Evolutionary conservation across 2,329 filamentous ascomycete genomes (phyloP).

Genomic region (Pseudohalonectria lignicola): DNA sequence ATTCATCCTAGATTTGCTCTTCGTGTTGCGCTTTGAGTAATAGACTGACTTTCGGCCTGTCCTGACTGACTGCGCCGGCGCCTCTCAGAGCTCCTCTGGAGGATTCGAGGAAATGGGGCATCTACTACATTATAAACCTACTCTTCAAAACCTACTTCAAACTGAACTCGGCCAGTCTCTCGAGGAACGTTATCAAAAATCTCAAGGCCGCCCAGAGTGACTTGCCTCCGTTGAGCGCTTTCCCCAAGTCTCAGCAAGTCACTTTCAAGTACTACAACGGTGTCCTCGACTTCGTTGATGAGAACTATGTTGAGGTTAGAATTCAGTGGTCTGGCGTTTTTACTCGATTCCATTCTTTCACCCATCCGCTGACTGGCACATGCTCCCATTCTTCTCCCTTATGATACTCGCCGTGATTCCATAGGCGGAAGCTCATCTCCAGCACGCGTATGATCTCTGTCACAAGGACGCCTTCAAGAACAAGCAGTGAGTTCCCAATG

Average conservation of each 20-base stretch:
- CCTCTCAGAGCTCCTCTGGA: conserved; percentile 47
- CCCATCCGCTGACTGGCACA: no score
- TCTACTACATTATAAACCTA: conserved; percentile 89
- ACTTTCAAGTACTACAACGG: conserved; percentile 96
- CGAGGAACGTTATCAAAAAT: conserved; percentile 79
- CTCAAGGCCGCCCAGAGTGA: conserved; percentile 68
- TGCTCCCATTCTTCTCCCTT: conserved; percentile 1
- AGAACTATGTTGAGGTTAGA: conserved; percentile 73
- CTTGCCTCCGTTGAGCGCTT: conserved; percentile 67
- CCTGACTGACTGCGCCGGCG: no score
- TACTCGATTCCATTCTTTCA: no score
- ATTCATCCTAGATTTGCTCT: no score
- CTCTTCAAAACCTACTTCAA: conserved; percentile 99
- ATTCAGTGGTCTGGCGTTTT: not conserved
- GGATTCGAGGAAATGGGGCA: conserved; percentile 94
- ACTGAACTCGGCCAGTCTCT: conserved; percentile 80
- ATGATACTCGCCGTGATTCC: no score
- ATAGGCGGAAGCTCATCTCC: conserved; percentile 72
- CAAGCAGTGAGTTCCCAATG: conserved; percentile 53
- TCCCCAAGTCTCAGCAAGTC: conserved; percentile 82
- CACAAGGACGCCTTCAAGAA: conserved; percentile 63
- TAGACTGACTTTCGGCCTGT: conserved; percentile 30
- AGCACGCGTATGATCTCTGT: conserved; percentile 73
- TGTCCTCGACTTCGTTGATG: conserved; percentile 86
- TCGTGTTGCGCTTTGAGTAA: no score